Base-by-base conservation (phyloP, 2,329 filamentous ascomycete species). In the Mycosphaerella arachidis region DNA sequence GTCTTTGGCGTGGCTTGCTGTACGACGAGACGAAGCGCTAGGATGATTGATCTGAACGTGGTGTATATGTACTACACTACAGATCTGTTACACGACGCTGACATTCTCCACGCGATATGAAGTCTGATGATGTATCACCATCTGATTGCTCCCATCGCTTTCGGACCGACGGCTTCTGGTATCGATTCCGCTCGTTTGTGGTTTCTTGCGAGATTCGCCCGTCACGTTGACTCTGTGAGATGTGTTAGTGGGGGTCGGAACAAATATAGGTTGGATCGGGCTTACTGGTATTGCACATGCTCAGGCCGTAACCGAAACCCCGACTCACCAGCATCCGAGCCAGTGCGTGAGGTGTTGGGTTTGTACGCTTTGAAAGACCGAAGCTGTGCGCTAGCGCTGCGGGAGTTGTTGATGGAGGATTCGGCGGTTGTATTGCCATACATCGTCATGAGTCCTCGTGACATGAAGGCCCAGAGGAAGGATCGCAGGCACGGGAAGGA, bases 1-100 rank as follows among this genome's bases (percentile, higher is more conserved):
- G 83, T 84, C 81, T 63, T 74, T 85, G 72, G 81, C 81, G 0
- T 85, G 85, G 64, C 72, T 85, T 62, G 81, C 81, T 16, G 77
- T 85, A 9, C 77, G 68, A 63, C 74, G 78, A 61, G 74, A 59
- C 46, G 52, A 58, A 31, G 48, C 35, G n/a, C 29, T 56, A 18
- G 43, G 52, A 46, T 59, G 24, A 40, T 40, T 4, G 12, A n/a
- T 40, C 6, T 33, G 30, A 4, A 31, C 20, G 33, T 30, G 27
- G 18, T 52, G 27, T 31, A 6, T 16, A 52, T 3, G 16, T 10
- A 3, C 48, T 50, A 52, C 33, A n/a, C 29, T 52, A 30, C 24
- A 52, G 20, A 5, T 20, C 27, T 18, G 2, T 37, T 12, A 27
- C n/a, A 37, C 51, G 20, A 53, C 51, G 16, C 59, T 40, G 45